Evolutionary conservation across 345 rosid species (phyloP).

Genomic region (Syzygium oleosum): DNA sequence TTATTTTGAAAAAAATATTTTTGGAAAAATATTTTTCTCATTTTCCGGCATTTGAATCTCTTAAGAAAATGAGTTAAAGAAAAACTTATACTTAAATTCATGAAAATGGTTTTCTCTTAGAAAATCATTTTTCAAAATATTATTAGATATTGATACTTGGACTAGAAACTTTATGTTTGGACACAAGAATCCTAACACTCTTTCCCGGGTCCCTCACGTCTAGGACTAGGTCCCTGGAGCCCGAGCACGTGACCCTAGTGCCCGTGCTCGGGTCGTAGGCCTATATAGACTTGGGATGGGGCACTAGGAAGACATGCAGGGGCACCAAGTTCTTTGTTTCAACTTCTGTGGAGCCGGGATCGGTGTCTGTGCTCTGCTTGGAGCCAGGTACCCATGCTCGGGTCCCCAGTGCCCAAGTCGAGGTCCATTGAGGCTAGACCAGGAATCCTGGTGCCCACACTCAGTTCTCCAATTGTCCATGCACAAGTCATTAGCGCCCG

Average conservation of each 20-base stretch:
- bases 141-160: no score
- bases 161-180: background rate
- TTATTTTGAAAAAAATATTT: no score
- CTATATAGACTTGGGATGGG: no score
- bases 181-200: background rate
- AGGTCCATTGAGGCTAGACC: background rate
- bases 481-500: accelerated
- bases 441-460: background rate
- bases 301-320: background rate
- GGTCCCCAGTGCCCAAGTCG: background rate
- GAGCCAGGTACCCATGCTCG: no score
- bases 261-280: background rate
- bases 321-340: background rate
- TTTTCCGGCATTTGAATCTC: background rate
- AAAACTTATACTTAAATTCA: no score
- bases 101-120: background rate
- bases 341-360: background rate
- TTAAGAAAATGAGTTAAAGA: no score
- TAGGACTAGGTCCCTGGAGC: background rate
- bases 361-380: no score
- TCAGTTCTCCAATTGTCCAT: background rate
- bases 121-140: no score
- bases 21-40: background rate
- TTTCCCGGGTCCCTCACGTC: background rate
- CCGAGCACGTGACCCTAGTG: background rate